Evolutionary conservation across 805 yeast species (phyloP), one percentile per base, ranked within the genome.

Genomic region (Zygoascus biomembranicola): DNA sequence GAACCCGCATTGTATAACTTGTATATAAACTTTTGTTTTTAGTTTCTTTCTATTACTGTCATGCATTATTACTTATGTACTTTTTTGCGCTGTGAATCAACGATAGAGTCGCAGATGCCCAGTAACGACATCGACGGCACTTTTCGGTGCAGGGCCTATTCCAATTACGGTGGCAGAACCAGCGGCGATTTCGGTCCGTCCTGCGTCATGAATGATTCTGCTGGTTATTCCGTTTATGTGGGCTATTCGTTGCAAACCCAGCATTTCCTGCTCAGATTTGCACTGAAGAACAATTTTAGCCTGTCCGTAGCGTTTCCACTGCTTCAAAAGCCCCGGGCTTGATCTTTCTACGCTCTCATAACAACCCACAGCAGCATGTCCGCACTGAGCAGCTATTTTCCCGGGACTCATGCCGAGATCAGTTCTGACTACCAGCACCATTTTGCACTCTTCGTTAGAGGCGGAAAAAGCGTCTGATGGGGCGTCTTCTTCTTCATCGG

Each of bases 151-250:
- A 1, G 99, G 99, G 0, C 99, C 99, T 28, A 94, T 67, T 1
- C 98, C 99, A n/a, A 94, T 71, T 1, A 94, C 98, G 0, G 99
- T 94, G 1, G 95, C 95, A 55, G 94, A 84, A 0, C 98, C 98
- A 5, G 96, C 86, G n/a, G 88, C 95, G 50, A 94, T 81, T 67
- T 94, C 97, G 0, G 99, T 92, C 62, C 97, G 78, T 2, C 99
- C 99, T 26, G 99, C 99, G 71, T 94, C 99, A 61, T 86, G 95
- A 41, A 94, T 89, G 5, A 88, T 78, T 58, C 82, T 79, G 1
- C 92, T 80, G 62, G 89, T 86, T 16, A 94, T 78, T 6, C 90
- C 90, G 52, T 87, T 63, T 2, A 89, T 80, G 39, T 87, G 77
- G 1, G 97, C 97, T 62, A 78, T 80, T 2, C 95, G 92, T 68